phyloP scores from a whole-genome alignment of 768 basidiomycete genomes.

The Austroboletus festivus region DNA sequence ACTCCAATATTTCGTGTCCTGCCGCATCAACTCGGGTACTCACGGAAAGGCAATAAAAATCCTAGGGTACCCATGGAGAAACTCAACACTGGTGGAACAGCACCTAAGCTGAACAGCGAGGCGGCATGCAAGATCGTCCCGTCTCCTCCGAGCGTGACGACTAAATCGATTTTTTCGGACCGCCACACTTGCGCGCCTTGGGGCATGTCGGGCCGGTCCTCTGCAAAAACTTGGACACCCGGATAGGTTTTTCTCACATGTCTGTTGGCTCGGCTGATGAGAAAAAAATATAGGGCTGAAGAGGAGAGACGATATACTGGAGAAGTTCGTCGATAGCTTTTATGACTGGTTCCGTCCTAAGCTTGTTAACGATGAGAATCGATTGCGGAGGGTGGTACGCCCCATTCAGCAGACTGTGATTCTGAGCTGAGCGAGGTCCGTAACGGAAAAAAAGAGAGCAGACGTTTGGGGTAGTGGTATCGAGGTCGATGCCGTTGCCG shows the following conservation, averaged over 20 bases:
- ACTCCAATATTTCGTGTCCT: no score
- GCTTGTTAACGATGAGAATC: constrained; percentile 78
- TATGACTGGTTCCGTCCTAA: constrained; percentile 73
- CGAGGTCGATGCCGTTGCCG: neutral
- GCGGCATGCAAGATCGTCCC: constrained; percentile 94
- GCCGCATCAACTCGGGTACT: constrained; percentile 30
- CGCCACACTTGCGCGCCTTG: constrained; percentile 64
- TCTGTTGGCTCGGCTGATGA: constrained; percentile 32
- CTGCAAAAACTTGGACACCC: constrained; percentile 61
- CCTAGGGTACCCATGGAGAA: constrained; percentile 81
- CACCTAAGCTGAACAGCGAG: constrained; percentile 84
- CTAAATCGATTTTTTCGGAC: constrained; percentile 72
- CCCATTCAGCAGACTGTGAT: constrained; percentile 22
- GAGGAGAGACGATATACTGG: constrained; percentile 41
- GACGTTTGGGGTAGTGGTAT: constrained; percentile 14
- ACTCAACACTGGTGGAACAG: constrained; percentile 80
- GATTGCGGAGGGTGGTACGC: constrained; percentile 46
- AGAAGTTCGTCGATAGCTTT: constrained; percentile 74
- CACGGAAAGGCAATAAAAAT: constrained; percentile 91
- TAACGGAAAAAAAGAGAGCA: constrained; percentile 13
- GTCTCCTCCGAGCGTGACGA: constrained; percentile 91
- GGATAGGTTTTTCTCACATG: constrained; percentile 58
- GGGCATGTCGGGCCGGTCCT: constrained; percentile 64
- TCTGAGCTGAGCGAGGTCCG: constrained; percentile 23
- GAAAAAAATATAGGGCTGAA: neutral